Percentiles rank a stretch among this genome's conserved stretches.
phyloP scores from a whole-genome alignment of 2,329 filamentous ascomycete genomes.

The Botrytis sinoallii region DNA sequence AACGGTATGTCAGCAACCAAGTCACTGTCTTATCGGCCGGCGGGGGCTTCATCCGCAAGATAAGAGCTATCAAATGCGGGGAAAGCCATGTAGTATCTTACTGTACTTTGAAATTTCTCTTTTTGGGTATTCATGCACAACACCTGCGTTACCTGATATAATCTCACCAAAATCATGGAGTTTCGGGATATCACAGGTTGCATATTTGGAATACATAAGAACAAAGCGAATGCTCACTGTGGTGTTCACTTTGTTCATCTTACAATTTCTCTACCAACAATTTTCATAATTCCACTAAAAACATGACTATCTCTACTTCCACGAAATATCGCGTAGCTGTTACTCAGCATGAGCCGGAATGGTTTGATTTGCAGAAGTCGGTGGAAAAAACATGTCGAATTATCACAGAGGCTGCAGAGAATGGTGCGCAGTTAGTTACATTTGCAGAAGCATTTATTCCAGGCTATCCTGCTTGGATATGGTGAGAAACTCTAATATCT shows the following conservation, averaged over 20 bases:
- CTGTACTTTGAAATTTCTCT: background rate
- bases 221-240: background rate
- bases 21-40: background rate
- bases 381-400: constrained; percentile 56
- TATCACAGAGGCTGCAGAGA: constrained; percentile 53
- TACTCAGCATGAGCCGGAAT: constrained; percentile 57
- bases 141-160: background rate
- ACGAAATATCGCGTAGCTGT: constrained; percentile 42
- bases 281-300: background rate
- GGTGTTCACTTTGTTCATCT: background rate
- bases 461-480: constrained; percentile 50
- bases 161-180: background rate
- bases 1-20: background rate
- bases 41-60: background rate
- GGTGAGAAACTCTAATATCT: constrained; percentile 29
- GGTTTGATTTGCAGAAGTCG: constrained; percentile 54
- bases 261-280: background rate
- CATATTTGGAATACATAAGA: background rate
- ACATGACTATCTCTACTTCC: background rate
- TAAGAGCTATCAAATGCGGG: background rate
- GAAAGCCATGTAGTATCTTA: background rate
- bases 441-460: constrained; percentile 56
- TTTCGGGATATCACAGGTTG: background rate
- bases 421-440: constrained; percentile 52
- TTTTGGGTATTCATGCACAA: background rate